phyloP scores from a whole-genome alignment of 2,329 filamentous ascomycete species.

The Elsinoe perseae region DNA sequence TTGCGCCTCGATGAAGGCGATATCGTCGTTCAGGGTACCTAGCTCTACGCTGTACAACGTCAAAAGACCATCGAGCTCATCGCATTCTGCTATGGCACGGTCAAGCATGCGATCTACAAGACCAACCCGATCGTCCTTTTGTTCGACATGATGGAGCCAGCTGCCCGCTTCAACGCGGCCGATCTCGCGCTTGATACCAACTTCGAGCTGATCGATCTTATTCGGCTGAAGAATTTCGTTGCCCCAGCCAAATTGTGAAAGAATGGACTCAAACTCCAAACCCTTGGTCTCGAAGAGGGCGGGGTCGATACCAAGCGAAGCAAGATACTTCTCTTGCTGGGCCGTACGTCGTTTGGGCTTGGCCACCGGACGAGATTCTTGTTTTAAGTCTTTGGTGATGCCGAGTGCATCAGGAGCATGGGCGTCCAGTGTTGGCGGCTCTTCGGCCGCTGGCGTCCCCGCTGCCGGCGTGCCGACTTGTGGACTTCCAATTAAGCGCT shows the following conservation, averaged over 20 bases:
- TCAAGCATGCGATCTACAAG: slow-evolving; percentile 82
- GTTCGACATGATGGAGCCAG: slow-evolving; percentile 74
- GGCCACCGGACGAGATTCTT: slow-evolving; percentile 1
- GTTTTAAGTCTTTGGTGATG: neutral
- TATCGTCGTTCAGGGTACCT: slow-evolving; percentile 87
- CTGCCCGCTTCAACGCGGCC: slow-evolving; percentile 86
- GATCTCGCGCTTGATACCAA: slow-evolving; percentile 77
- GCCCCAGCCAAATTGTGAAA: slow-evolving; percentile 85
- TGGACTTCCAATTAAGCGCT: neutral
- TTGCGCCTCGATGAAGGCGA: slow-evolving; percentile 94
- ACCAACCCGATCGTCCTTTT: slow-evolving; percentile 83
- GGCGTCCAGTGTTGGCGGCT: neutral
- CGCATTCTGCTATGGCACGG: slow-evolving; percentile 84
- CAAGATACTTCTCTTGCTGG: slow-evolving; percentile 71
- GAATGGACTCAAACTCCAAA: slow-evolving; percentile 70
- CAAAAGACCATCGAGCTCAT: slow-evolving; percentile 87
- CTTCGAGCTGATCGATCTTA: slow-evolving; percentile 71
- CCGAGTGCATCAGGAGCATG: slow-evolving; percentile 11
- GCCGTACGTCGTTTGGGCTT: slow-evolving; percentile 52
- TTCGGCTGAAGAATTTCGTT: slow-evolving; percentile 66
- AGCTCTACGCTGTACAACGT: slow-evolving; percentile 93
- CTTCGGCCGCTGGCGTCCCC: neutral
- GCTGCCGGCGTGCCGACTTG: neutral
- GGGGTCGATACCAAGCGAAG: slow-evolving; percentile 69
- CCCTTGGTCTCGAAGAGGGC: slow-evolving; percentile 67